Base-by-base conservation (phyloP, 345 rosid species). In the Camelina sativa region DNA sequence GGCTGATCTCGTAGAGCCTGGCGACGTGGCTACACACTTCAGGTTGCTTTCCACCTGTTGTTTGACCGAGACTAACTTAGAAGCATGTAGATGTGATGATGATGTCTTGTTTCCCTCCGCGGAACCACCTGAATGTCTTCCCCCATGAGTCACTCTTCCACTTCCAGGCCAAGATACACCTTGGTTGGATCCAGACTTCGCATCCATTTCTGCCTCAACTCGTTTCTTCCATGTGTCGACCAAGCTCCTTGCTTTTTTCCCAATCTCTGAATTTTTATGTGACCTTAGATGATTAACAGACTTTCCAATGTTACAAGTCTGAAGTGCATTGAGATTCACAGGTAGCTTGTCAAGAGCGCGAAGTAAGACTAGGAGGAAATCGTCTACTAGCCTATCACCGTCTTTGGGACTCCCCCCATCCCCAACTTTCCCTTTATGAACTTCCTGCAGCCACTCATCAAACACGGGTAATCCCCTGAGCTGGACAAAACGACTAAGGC, bases 151-250 rank as follows among this genome's bases (percentile, higher is more conserved):
- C 92, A 20, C 57, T 59, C 89, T 87, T n/a, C 87, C 83, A 64
- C 89, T 87, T n/a, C 87, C 83, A 64, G 91, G 78, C 92, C 96
- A 87, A 6, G 88, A 56, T 20, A 72, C 89, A 76, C 77, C 85
- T 77, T 83, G 96, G 55, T 79, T 88, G 11, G 89, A 80, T 20
- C 87, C 88, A 64, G 90, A 73, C 77, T 86, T 91, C 1, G 88
- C 86, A 84, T 94, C 95, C 97, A 91, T 90, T 76, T 94, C 98
- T 74, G 90, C 93, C 78, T 94, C 98, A 22, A 94, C 98, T 16
- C 96, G 88, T 72, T 86, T 94, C 85, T 94, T 94, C 97, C 98
- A 94, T 3, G 91, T 91, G 76, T 94, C 98, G 67, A 94, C 98
- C 57, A 94, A 83, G 64, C 91, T 84, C 80, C 96, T 85, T 34